phyloP scores from a whole-genome alignment of 768 basidiomycete genomes.

The Butyriboletus loyo region DNA sequence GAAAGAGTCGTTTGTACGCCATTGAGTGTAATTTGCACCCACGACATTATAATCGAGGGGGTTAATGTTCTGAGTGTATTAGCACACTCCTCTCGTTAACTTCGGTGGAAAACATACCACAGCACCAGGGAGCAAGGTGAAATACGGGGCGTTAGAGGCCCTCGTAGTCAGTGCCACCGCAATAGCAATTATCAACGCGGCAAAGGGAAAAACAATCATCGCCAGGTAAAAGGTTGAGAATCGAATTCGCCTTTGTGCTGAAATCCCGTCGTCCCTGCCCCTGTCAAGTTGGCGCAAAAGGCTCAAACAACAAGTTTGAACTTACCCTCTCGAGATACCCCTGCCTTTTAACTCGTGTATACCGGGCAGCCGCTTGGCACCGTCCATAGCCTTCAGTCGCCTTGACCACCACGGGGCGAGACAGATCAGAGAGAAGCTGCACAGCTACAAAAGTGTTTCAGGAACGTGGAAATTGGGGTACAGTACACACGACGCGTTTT shows the following conservation, averaged over 20 bases:
- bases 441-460: no score
- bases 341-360: no score
- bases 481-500: no score
- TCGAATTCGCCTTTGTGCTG: background rate
- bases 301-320: no score
- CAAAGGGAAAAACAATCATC: background rate
- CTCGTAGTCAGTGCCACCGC: background rate
- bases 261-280: background rate
- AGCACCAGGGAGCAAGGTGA: slow-evolving; percentile 19
- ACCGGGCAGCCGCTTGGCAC: no score
- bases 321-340: no score
- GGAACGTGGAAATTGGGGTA: no score
- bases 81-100: background rate
- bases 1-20: slow-evolving; percentile 36
- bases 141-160: background rate
- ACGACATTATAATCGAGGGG: slow-evolving; percentile 53
- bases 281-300: no score
- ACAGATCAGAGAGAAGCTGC: no score
- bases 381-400: no score
- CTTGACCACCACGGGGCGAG: no score
- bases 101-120: slow-evolving; percentile 17
- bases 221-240: background rate
- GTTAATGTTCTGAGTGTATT: slow-evolving; percentile 42
- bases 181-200: slow-evolving; percentile 7
- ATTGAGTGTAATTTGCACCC: slow-evolving; percentile 40